These are phyloP conservation scores for Salix udensis DNA, from an alignment of 345 rosid genomes.

Conservation along the genomic window DNA sequence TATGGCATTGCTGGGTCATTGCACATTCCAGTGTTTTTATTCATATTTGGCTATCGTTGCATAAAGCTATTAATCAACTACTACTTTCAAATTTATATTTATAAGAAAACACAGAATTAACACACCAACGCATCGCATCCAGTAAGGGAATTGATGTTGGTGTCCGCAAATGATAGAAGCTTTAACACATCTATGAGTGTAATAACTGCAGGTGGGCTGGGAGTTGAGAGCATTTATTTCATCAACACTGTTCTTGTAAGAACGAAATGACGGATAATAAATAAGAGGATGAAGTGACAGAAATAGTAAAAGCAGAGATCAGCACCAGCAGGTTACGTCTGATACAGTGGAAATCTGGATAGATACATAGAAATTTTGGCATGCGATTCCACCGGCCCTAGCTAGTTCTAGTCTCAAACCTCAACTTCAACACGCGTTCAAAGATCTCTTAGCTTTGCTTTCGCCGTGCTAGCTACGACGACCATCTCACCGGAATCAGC, in stretches of 20 bases:
- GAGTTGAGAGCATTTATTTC: background rate
- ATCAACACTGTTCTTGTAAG: background rate
- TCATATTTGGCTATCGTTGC: no score
- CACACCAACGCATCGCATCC: no score
- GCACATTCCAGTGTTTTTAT: no score
- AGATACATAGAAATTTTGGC: background rate
- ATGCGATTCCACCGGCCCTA: slow-evolving; percentile 33
- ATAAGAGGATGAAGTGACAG: no score
- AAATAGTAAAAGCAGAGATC: background rate
- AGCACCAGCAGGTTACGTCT: slow-evolving; percentile 22
- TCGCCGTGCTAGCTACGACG: slow-evolving; percentile 17
- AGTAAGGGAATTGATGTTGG: background rate
- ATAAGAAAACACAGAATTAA: no score
- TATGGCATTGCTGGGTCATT: no score
- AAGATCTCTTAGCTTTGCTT: background rate
- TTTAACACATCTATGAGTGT: background rate
- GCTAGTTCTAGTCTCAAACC: background rate
- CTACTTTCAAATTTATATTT: no score
- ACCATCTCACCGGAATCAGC: slow-evolving; percentile 46
- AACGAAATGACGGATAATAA: background rate
- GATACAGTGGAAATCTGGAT: slow-evolving; percentile 12
- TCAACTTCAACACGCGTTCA: slow-evolving; percentile 39
- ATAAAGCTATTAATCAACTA: no score
- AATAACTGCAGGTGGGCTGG: background rate
- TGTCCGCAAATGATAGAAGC: background rate